Percentiles rank a stretch among this genome's conserved stretches.
Conservation (phyloP, 1,139 yeast species). For the Yamadazyma membranifaciens region DNA sequence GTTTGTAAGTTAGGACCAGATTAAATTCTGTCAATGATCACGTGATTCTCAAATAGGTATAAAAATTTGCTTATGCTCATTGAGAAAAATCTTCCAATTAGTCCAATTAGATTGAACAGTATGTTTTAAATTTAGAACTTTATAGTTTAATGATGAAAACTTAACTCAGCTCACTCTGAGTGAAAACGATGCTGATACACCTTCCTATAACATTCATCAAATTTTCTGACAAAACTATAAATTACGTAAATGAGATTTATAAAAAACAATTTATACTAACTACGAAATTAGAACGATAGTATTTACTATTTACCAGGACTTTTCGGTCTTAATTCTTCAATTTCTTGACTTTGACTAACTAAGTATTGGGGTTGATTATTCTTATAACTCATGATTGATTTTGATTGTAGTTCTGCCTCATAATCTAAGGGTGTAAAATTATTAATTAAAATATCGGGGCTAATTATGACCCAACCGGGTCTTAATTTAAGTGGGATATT, state of each 20-base stretch:
- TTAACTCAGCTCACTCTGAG: conserved; percentile 58
- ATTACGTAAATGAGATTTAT: not conserved
- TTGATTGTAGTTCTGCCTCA: conserved; percentile 31
- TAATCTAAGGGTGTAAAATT: conserved; percentile 52
- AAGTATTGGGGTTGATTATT: conserved; percentile 32
- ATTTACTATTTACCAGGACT: conserved; percentile 47
- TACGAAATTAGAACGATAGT: no score
- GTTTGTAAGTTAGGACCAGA: no score
- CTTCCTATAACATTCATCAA: conserved; percentile 47
- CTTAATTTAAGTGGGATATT: conserved; percentile 59
- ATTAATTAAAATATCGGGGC: conserved; percentile 77
- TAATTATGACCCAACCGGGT: conserved; percentile 88
- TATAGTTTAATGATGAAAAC: conserved; percentile 42
- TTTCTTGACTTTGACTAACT: conserved; percentile 68
- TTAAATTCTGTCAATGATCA: no score
- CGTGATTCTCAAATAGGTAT: not conserved
- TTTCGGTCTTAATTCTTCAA: conserved; percentile 79
- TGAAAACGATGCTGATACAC: conserved; percentile 49
- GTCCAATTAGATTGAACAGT: not conserved
- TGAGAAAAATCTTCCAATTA: not conserved
- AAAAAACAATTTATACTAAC: not conserved
- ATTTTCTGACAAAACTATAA: conserved; percentile 7
- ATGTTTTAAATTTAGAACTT: not conserved
- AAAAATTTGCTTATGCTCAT: not conserved
- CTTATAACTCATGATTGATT: conserved; percentile 32